Evolutionary conservation across 2,329 filamentous ascomycete species (phyloP), one percentile per base, ranked within the genome.

Genomic region (Uncinocarpus reesii): DNA sequence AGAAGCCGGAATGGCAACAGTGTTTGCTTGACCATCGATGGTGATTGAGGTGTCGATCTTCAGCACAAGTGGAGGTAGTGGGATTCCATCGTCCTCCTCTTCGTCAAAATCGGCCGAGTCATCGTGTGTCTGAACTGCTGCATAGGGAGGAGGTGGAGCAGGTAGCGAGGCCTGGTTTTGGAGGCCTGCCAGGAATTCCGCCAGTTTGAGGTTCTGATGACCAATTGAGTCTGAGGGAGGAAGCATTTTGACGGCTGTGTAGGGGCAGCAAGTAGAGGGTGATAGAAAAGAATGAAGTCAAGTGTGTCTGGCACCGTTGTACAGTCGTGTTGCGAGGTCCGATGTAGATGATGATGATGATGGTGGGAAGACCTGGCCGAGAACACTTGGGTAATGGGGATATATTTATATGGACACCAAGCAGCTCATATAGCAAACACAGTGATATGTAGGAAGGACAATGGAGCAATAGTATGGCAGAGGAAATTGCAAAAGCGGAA

Each of bases 41-140:
- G 49, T 57, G 50, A 67, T 64, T 4, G 63, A 66, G 7, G 58
- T 57, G 47, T 68, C 62, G 37, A 68, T 60, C 31, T 59, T 57
- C 47, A 67, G 63, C 8, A 53, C 58, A 31, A 66, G 57, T 6
- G 56, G 53, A 11, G 42, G 23, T n/a, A 52, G 36, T 24, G 44
- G 29, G 13, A 51, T 47, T 1, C 60, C 56, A 13, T 55, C 52
- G n/a, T 56, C 53, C 2, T 56, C 49, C 6, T 53, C 49, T 7
- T 54, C 50, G 3, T 55, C 53, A 26, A 49, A 10, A 6, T 44
- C 37, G 6, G 26, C 35, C 20, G 44, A 7, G 20, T 49, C 28
- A 21, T 38, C 13, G 23, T 28, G 42, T 18, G 36, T 26, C 35
- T 34, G 34, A 32, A 42, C 21, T 21, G 45, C 37, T 18, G 54